Base-by-base conservation (phyloP, 345 rosid species). In the Eucalyptus pauciflora region DNA sequence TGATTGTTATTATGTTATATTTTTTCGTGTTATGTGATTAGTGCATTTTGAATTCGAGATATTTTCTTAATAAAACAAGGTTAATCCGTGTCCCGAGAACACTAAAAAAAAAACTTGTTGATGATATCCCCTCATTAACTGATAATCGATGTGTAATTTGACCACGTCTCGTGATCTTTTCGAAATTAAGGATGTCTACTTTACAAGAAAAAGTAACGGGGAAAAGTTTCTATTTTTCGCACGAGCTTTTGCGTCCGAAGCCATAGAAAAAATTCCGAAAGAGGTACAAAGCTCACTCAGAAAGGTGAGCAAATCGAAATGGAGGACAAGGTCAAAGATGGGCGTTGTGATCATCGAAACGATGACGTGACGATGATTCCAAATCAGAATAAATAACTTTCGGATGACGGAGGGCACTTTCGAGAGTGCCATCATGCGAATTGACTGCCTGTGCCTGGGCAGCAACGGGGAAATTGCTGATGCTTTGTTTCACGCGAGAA, bases 381-480 rank as follows among this genome's bases (percentile, higher is more conserved):
- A 3, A 76, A 37, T 20, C 83, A 11, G 46, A 22, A 20, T 10
- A 76, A 76, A 20, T 76, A 24, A 37, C 25, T 5, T 37, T 37
- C 46, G 29, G 83, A 25, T 11, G 48, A 76, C 6, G 27, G 48
- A 22, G 9, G 13, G 83, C 83, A 10, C 83, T 45, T 76, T 41
- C 83, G 83, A 37, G 27, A 7, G 15, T 37, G 13, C 83, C 15
- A 18, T 11, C 14, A 41, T 20, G 27, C 24, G 7, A 41, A 41
- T 41, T 20, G 48, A 45, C 24, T 5, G 0, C 12, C 24, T 0
- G 9, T 37, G 41, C 41, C 24, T 0, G 15, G 83, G 83, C 83
- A 8, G 80, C 80, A 20, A 41, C 46, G 29, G 12, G 48, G 48
- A 76, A 37, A 18, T 5, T 41, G 83, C 24, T 4, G 29, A 18